Conservation (phyloP, 2,329 filamentous ascomycete species). For the Annulohypoxylon truncatum region DNA sequence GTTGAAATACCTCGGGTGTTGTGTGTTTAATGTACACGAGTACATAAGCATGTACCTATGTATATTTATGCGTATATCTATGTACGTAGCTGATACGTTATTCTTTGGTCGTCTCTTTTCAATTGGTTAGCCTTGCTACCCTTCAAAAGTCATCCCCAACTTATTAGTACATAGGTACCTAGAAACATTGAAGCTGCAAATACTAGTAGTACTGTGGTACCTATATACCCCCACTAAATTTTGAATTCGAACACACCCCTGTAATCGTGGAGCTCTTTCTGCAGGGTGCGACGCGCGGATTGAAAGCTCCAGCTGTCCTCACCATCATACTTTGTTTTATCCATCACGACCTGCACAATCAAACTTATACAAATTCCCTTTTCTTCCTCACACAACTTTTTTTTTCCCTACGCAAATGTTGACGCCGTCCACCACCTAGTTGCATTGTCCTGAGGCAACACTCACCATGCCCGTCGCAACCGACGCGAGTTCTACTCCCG, state of each 20-base stretch:
- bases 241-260: conserved; percentile 15
- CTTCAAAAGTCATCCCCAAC: too few relatives aligned
- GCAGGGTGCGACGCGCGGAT: conserved; percentile 35
- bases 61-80: background rate
- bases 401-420: conserved; percentile 44
- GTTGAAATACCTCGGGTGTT: background rate
- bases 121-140: too few relatives aligned
- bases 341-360: conserved; percentile 19
- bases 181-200: background rate
- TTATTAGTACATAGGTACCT: background rate
- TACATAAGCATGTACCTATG: background rate
- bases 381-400: background rate
- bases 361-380: conserved; percentile 9
- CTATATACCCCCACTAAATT: conserved; percentile 3
- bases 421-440: conserved; percentile 36
- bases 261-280: conserved; percentile 32
- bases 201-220: background rate
- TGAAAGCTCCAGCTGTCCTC: conserved; percentile 50
- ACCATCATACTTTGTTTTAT: conserved; percentile 7
- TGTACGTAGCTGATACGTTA: too few relatives aligned
- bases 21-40: background rate
- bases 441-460: conserved; percentile 43
- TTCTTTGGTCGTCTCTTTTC: too few relatives aligned
- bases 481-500: conserved; percentile 46
- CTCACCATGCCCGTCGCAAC: conserved; percentile 55